Conservation (phyloP, 352 stramenopile genomes). For the Pythium volutum region DNA sequence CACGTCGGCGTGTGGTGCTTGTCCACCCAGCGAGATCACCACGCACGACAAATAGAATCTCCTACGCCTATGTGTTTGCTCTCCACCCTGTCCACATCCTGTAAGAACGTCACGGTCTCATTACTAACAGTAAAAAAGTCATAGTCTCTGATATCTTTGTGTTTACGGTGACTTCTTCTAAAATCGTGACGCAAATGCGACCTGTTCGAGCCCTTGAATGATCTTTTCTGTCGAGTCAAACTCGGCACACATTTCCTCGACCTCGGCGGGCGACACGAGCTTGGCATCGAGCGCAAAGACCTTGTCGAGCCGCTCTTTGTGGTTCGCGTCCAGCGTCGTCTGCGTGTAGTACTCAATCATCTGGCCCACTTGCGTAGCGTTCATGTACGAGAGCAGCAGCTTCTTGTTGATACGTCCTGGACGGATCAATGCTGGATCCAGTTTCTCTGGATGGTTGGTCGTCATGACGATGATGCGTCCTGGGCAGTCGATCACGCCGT, state of each 20-base stretch:
- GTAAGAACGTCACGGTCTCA: no score
- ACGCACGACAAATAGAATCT: background rate
- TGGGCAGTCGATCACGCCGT: slow-evolving; percentile 86
- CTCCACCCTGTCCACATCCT: background rate
- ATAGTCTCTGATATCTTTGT: no score
- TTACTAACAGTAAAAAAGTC: no score
- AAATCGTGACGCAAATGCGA: background rate
- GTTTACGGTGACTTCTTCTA: background rate
- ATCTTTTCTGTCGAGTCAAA: background rate
- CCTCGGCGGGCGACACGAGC: background rate
- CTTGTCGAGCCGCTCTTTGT: background rate
- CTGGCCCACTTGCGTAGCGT: slow-evolving; percentile 25
- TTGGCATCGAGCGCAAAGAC: background rate
- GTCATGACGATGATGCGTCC: slow-evolving; percentile 92
- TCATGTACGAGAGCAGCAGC: slow-evolving; percentile 62
- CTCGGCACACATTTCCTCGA: background rate
- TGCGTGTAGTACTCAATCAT: slow-evolving; percentile 56
- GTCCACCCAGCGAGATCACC: background rate
- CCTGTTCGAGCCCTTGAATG: background rate
- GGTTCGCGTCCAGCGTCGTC: background rate
- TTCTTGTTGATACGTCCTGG: slow-evolving; percentile 89
- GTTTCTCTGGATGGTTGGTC: slow-evolving; percentile 91
- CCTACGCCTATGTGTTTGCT: background rate
- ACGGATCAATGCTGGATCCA: slow-evolving; percentile 88
- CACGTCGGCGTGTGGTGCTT: background rate